Evolutionary conservation across 768 basidiomycete genomes (phyloP).

Genomic region (Pleurotus pulmonarius): DNA sequence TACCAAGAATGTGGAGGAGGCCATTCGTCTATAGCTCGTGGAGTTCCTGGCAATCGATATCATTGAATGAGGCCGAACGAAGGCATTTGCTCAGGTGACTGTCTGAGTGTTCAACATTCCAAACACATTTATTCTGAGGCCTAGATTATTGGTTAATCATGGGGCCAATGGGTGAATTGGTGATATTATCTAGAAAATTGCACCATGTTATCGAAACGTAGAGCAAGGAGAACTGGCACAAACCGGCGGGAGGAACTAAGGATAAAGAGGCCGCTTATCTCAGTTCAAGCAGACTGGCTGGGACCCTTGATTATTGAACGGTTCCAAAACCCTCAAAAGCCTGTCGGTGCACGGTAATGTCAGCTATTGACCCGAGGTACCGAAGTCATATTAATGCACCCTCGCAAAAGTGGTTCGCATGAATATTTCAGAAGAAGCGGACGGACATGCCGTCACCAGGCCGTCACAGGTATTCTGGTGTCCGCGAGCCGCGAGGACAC

Average conservation of each 20-base stretch:
- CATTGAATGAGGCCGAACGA: neutral
- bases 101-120: neutral
- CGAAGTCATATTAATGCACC: too few relatives aligned
- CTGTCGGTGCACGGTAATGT: too few relatives aligned
- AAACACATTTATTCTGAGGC: neutral
- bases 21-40: neutral
- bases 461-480: too few relatives aligned
- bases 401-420: too few relatives aligned
- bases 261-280: slow-evolving; percentile 1
- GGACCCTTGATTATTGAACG: neutral
- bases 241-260: slow-evolving; percentile 7
- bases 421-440: too few relatives aligned
- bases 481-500: too few relatives aligned
- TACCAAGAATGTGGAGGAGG: neutral
- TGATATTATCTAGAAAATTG: too few relatives aligned
- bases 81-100: slow-evolving; percentile 1
- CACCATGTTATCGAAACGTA: too few relatives aligned
- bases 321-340: neutral
- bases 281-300: neutral
- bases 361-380: too few relatives aligned
- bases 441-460: too few relatives aligned
- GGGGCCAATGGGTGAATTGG: too few relatives aligned
- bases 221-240: neutral
- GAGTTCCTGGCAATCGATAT: neutral
- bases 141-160: too few relatives aligned